Evolutionary conservation across 1,284 basidiomycete species (phyloP), one percentile per base, ranked within the genome.

Genomic region (Malassezia globosa): DNA sequence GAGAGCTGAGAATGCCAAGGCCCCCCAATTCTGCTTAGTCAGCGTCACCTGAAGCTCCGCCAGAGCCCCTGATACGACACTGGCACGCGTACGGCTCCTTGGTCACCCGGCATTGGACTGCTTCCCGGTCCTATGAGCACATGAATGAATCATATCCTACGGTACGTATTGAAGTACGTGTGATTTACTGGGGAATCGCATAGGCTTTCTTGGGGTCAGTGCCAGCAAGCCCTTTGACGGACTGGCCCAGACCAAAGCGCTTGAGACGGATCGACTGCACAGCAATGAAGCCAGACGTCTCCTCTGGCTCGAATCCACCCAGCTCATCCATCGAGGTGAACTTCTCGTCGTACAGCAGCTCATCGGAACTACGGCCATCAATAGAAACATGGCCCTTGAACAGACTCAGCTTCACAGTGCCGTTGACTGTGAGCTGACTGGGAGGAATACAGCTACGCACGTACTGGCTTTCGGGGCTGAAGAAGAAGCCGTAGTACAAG

Each of bases 271-370:
- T 71, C 24, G 68, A 61, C 51, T 64, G 64, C 19, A 66, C 63
- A 25, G 65, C 59, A 53, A 71, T 68, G 49, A 71, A 71, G 31
- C 68, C 68, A 11, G 58, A 58, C 23, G 68, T 64, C 22, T 60
- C 59, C 18, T 64, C 64, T 23, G 64, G 62, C 59, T 90, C 86
- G 75, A 96, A 96, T 38, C 92, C 92, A 60, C 90, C 90, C 54
- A 95, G 82, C 76, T 95, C 90, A 74, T 97, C 92, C 92, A 99
- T 97, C 52, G 88, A 94, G n/a, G 88, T 88, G 75, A 95, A 81
- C 52, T 84, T 84, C 69, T 87, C 89, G 69, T 97, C 92, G 73
- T 99, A 99, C 25, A 71, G 60, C 84, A 83, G 86, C 69, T 90
- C 88, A 22, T 86, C 79, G 55, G 88, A 92, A 66, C 81, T 81